Conservation (phyloP, 2,329 filamentous ascomycete genomes). For the Periconia digitata region DNA sequence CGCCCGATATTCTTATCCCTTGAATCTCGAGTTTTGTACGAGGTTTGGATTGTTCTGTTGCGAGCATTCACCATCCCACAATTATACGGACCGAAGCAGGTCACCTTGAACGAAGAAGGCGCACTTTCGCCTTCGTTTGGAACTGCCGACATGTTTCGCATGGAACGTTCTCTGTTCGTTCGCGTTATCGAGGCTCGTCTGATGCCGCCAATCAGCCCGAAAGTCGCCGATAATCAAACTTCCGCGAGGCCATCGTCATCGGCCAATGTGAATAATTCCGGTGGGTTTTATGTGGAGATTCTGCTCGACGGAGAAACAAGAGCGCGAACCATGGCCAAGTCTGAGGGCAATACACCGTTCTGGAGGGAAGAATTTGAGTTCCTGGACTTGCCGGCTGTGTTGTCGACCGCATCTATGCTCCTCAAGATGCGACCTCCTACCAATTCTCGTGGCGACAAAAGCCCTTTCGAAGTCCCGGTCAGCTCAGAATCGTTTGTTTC, state of each 20-base stretch:
- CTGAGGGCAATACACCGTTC: slow-evolving; percentile 71
- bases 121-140: slow-evolving; percentile 40
- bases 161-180: slow-evolving; percentile 63
- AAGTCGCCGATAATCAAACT: slow-evolving; percentile 31
- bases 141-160: slow-evolving; percentile 64
- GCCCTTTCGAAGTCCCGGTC: slow-evolving; percentile 37
- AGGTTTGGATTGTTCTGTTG: slow-evolving; percentile 94
- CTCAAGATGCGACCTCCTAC: slow-evolving; percentile 63
- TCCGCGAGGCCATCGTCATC: slow-evolving; percentile 36
- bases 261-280: slow-evolving; percentile 36
- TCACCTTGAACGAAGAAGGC: slow-evolving; percentile 44
- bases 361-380: slow-evolving; percentile 85
- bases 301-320: slow-evolving; percentile 78
- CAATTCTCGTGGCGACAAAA: slow-evolving; percentile 38
- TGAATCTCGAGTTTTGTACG: slow-evolving; percentile 86
- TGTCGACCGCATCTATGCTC: slow-evolving; percentile 70
- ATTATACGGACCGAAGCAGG: slow-evolving; percentile 71
- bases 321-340: slow-evolving; percentile 72
- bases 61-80: slow-evolving; percentile 91
- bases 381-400: slow-evolving; percentile 67
- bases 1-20: slow-evolving; percentile 88
- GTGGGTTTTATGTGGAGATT: slow-evolving; percentile 78
- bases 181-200: slow-evolving; percentile 65
- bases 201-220: slow-evolving; percentile 41
- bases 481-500: slow-evolving; percentile 36